A percentile compares a stretch with the other conserved stretches of the same genome.
Conservation (phyloP, 805 yeast species). For the Starmerella stigmatis region DNA sequence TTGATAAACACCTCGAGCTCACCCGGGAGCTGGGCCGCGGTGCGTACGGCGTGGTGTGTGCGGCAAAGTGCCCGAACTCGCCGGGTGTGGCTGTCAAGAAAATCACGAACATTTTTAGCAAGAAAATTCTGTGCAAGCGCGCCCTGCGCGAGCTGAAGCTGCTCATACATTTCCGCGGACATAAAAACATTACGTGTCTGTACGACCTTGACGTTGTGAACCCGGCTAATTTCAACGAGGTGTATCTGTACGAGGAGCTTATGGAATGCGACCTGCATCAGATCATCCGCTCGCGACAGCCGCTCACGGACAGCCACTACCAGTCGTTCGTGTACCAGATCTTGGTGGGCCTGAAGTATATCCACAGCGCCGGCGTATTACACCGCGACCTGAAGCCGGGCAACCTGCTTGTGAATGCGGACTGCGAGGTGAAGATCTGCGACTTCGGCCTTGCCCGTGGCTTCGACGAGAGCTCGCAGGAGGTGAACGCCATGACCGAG, state of each 20-base stretch:
- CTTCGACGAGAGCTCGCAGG: slow-evolving; percentile 37
- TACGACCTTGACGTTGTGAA: slow-evolving; percentile 86
- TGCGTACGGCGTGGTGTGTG: slow-evolving; percentile 93
- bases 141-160: slow-evolving; percentile 85
- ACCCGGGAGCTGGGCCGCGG: slow-evolving; percentile 95
- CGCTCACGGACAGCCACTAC: slow-evolving; percentile 79
- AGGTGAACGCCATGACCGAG: slow-evolving; percentile 65
- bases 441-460: slow-evolving; percentile 85
- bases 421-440: slow-evolving; percentile 87
- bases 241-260: slow-evolving; percentile 86
- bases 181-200: slow-evolving; percentile 87
- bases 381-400: slow-evolving; percentile 91
- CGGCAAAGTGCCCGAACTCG: slow-evolving; percentile 60
- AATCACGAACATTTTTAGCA: slow-evolving; percentile 86
- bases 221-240: slow-evolving; percentile 75
- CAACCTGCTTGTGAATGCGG: slow-evolving; percentile 73
- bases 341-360: slow-evolving; percentile 74
- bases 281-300: slow-evolving; percentile 84
- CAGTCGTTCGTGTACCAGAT: slow-evolving; percentile 91
- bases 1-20: slow-evolving; percentile 77
- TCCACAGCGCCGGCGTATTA: slow-evolving; percentile 88
- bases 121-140: slow-evolving; percentile 81
- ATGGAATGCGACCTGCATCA: slow-evolving; percentile 99
- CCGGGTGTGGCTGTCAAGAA: slow-evolving; percentile 91
- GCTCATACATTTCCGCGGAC: slow-evolving; percentile 87